Conservation (phyloP, 345 rosid species). For the Geranium rotundifolium region DNA sequence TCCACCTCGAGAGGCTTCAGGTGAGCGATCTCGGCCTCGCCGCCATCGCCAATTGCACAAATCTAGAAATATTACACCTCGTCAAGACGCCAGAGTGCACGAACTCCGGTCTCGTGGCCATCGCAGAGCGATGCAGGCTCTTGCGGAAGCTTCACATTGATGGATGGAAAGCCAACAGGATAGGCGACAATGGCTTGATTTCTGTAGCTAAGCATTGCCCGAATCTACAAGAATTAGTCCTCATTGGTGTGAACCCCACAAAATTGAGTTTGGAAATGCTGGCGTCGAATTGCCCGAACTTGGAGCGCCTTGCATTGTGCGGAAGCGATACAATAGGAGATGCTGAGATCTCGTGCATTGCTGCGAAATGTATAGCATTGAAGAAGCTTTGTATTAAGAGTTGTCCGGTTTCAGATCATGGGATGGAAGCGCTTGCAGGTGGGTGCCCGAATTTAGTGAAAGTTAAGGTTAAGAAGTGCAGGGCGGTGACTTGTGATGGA, state of each 20-base stretch:
- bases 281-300: slow-evolving; percentile 48
- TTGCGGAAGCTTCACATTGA: slow-evolving; percentile 71
- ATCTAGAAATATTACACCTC: slow-evolving; percentile 60
- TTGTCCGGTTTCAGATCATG: slow-evolving; percentile 49
- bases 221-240: slow-evolving; percentile 61
- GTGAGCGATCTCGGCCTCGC: slow-evolving; percentile 48
- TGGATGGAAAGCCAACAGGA: slow-evolving; percentile 60
- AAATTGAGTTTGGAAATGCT: slow-evolving; percentile 41
- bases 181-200: slow-evolving; percentile 54
- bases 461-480: slow-evolving; percentile 75
- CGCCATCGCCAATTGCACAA: slow-evolving; percentile 42
- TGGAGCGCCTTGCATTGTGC: slow-evolving; percentile 65
- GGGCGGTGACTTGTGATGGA: slow-evolving; percentile 51
- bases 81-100: slow-evolving; percentile 67
- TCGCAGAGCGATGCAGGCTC: slow-evolving; percentile 48
- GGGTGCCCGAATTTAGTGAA: slow-evolving; percentile 79
- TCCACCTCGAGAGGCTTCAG: slow-evolving; percentile 62
- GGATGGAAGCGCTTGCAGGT: slow-evolving; percentile 55
- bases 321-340: slow-evolving; percentile 72
- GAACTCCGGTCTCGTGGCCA: slow-evolving; percentile 35
- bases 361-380: slow-evolving; percentile 51
- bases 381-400: slow-evolving; percentile 73
- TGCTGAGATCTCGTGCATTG: slow-evolving; percentile 49
- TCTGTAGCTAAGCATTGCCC: slow-evolving; percentile 48
- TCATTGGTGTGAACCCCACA: slow-evolving; percentile 62